Conservation (phyloP, 768 basidiomycete species). For the Boletus pseudopeckii region DNA sequence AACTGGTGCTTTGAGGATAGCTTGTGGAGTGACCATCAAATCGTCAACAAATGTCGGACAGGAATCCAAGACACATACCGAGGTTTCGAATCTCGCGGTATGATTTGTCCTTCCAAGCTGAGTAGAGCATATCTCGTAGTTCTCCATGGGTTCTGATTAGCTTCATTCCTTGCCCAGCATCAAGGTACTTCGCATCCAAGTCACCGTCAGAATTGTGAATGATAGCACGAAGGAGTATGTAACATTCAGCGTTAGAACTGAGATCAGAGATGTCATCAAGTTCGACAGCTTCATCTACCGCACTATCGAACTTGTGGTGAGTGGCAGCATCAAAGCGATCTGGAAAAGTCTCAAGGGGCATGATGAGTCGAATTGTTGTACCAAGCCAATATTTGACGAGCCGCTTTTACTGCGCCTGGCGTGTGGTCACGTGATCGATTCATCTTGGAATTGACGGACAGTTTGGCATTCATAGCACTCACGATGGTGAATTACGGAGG, state of each 20-base stretch:
- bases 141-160: not conserved
- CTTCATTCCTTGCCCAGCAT: accelerated
- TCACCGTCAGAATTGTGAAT: not conserved
- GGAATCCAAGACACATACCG: not conserved
- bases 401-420: too few species aligned
- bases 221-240: not conserved
- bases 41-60: too few species aligned
- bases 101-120: not conserved
- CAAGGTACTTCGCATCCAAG: not conserved
- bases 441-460: not conserved
- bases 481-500: conserved; percentile 84
- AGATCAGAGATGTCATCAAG: not conserved
- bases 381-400: not conserved
- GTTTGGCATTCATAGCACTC: not conserved
- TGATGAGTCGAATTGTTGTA: not conserved
- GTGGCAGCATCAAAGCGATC: not conserved
- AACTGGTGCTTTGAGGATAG: too few species aligned
- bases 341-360: not conserved
- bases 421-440: conserved; percentile 8
- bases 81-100: conserved; percentile 8
- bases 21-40: too few species aligned
- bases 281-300: not conserved
- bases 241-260: not conserved
- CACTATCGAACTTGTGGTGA: not conserved
- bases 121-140: not conserved